Conservation (phyloP, 768 basidiomycete genomes). For the Dacryopinax spathularia region DNA sequence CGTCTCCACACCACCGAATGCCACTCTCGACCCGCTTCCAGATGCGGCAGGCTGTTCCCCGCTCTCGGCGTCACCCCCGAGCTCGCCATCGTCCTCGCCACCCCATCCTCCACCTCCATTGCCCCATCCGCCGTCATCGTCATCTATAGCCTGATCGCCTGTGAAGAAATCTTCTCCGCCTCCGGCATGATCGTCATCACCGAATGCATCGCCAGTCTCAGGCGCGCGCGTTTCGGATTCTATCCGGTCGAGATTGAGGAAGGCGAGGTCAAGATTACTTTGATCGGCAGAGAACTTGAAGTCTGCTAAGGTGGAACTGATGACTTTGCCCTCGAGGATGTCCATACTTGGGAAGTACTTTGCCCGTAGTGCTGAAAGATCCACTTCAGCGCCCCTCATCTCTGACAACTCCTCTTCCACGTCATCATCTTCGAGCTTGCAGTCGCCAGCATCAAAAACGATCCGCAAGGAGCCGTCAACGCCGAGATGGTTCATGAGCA, state of each 20-base stretch:
- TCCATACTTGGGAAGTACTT: constrained; percentile 62
- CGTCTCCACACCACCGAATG: constrained; percentile 37
- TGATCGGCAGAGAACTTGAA: constrained; percentile 71
- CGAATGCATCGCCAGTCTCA: constrained; percentile 8
- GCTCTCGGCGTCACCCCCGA: constrained; percentile 14
- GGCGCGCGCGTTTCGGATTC: constrained; percentile 9
- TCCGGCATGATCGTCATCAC: constrained; percentile 5
- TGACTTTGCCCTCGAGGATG: constrained; percentile 49
- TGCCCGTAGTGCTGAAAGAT: constrained; percentile 25
- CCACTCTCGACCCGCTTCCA: constrained; percentile 24
- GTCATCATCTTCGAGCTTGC: constrained; percentile 58
- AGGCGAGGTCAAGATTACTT: constrained; percentile 42
- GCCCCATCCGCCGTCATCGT: constrained; percentile 31
- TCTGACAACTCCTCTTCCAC: constrained; percentile 46
- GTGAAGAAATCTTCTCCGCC: constrained; percentile 48
- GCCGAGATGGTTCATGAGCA: constrained; percentile 93
- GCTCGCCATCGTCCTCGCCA: constrained; percentile 6
- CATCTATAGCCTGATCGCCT: constrained; percentile 42
- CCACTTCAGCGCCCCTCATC: constrained; percentile 43
- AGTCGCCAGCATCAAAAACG: constrained; percentile 92
- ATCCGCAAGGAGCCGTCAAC: constrained; percentile 73
- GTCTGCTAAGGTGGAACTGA: constrained; percentile 63
- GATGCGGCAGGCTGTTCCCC: constrained; percentile 19
- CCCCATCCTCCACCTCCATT: constrained; percentile 7
- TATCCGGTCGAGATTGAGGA: constrained; percentile 42